A percentile compares a stretch with the other conserved stretches of the same genome.
Evolutionary conservation across 352 stramenopile species (phyloP).

Genomic region (Thalassiosira hispida): DNA sequence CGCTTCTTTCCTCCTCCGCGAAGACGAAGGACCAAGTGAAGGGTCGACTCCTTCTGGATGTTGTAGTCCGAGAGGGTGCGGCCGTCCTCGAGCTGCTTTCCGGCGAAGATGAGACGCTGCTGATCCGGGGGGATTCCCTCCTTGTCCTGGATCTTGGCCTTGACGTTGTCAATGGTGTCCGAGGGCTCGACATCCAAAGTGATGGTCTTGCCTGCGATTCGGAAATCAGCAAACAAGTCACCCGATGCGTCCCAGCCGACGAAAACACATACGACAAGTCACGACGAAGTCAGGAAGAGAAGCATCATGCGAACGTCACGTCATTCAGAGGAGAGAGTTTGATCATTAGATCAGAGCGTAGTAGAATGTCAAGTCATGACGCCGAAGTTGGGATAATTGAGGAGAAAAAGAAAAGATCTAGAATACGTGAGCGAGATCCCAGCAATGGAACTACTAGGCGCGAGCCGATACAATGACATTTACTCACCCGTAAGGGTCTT

Average conservation of each 20-base stretch:
- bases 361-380: background rate
- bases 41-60: slow-evolving; percentile 91
- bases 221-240: background rate
- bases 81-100: slow-evolving; percentile 88
- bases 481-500: slow-evolving; percentile 92
- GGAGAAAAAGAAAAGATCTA: slow-evolving; percentile 1
- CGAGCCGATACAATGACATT: background rate
- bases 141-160: slow-evolving; percentile 99
- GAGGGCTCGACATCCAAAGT: slow-evolving; percentile 98
- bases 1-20: slow-evolving; percentile 93
- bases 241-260: slow-evolving; percentile 37
- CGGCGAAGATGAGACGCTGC: slow-evolving; percentile 97
- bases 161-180: slow-evolving; percentile 99
- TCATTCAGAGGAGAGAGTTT: background rate
- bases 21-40: slow-evolving; percentile 88
- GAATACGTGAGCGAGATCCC: slow-evolving; percentile 4
- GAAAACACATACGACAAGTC: background rate
- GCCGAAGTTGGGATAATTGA: background rate
- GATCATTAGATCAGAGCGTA: background rate
- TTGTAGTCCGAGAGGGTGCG: slow-evolving; percentile 91
- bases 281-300: background rate
- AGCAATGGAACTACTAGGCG: background rate
- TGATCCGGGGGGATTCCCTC: slow-evolving; percentile 98
- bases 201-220: slow-evolving; percentile 96
- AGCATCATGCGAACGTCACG: background rate